Base-by-base conservation (phyloP, 306 rosid species). In the Rosa multiflora region DNA sequence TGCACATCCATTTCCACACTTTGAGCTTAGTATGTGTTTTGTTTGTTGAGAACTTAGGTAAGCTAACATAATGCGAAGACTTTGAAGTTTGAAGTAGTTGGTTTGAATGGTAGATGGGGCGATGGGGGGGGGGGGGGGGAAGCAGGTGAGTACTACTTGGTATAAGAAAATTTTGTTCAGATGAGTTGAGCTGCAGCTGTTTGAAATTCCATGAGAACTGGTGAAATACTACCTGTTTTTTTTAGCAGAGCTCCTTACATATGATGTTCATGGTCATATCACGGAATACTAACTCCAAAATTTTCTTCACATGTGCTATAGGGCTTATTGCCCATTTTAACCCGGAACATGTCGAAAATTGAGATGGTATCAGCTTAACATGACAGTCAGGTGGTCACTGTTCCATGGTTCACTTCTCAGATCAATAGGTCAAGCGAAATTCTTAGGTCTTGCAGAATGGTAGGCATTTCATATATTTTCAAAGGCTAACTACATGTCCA, bases 81-180 rank as follows among this genome's bases (percentile, higher is more conserved):
- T 42, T 81, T 56, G 70, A 32, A 32, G 2, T 43, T 43, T 43
- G 8, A 48, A 59, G 66, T 23, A 85, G 23, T 71, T 62, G 37
- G 18, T 82, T 85, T 91, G 97, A 92, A 87, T 82, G 97, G 97
- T 90, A 86, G 97, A 67, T 87, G 80, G 78, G 80, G 55, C 10
- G 97, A 67, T 87, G 80, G 78, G 80, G 55, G n/a, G 35, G 70
- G n/a, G n/a, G n/a, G n/a, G n/a, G n/a, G n/a, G n/a, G n/a, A n/a
- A 37, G 43, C 9, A 29, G 2, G 48, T 48, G 14, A 26, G 15
- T 39, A 47, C 7, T 53, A 12, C 10, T 37, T 67, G 11, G 70
- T 5, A 64, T 64, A 9, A 63, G 42, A 13, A 26, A 26, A 11
- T 12, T 62, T 62, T 13, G 42, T 37, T 17, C 70, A 32, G 23